These are phyloP conservation scores for Trichoderma hamatum DNA, from an alignment of 2,329 filamentous ascomycete species.

Conservation along the genomic window DNA sequence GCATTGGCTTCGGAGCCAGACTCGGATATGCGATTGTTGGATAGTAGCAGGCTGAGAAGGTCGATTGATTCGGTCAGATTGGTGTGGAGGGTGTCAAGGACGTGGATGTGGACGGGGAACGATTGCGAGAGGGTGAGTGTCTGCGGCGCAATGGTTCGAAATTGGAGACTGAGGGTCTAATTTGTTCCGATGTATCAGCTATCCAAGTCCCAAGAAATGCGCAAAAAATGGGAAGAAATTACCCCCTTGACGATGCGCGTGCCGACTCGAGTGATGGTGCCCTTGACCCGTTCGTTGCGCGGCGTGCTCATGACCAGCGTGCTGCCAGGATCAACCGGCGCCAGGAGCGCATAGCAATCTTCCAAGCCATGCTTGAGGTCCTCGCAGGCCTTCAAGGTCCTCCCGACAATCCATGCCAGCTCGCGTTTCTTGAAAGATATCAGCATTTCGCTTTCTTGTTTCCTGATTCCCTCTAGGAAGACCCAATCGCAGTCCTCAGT, in stretches of 20 bases:
- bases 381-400: slow-evolving; percentile 52
- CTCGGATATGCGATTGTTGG: slow-evolving; percentile 33
- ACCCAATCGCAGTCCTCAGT: not conserved
- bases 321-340: slow-evolving; percentile 80
- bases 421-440: slow-evolving; percentile 51
- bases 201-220: no score
- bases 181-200: not conserved
- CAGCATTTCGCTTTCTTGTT: slow-evolving; percentile 32
- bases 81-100: slow-evolving; percentile 72
- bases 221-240: slow-evolving; percentile 41
- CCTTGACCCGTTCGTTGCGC: slow-evolving; percentile 88
- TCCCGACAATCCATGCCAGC: slow-evolving; percentile 57
- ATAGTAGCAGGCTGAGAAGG: slow-evolving; percentile 74
- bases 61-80: slow-evolving; percentile 82
- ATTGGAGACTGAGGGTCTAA: slow-evolving; percentile 75
- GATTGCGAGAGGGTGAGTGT: slow-evolving; percentile 53
- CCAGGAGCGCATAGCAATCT: slow-evolving; percentile 85
- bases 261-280: slow-evolving; percentile 85
- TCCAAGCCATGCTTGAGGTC: slow-evolving; percentile 69
- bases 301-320: slow-evolving; percentile 88
- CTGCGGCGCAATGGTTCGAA: slow-evolving; percentile 65
- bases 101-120: slow-evolving; percentile 62
- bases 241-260: slow-evolving; percentile 91
- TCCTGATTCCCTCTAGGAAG: not conserved
- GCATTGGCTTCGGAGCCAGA: slow-evolving; percentile 41